Percentiles rank a stretch among this genome's conserved stretches.
These are phyloP conservation scores for Cercophora newfieldiana DNA, from an alignment of 495 filamentous ascomycete genomes.

Conservation along the genomic window DNA sequence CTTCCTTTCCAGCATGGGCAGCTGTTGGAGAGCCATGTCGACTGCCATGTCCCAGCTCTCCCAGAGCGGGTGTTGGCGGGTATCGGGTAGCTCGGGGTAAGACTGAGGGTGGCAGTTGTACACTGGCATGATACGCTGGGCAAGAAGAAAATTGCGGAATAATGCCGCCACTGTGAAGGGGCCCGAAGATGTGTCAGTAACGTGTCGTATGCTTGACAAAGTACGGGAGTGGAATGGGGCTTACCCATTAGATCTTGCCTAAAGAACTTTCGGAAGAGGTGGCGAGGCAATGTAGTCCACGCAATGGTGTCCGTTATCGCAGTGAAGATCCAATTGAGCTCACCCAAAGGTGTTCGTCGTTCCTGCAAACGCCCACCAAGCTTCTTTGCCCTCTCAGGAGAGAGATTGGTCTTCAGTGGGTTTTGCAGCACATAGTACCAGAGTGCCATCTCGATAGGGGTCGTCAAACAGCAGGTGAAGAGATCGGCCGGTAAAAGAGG, in stretches of 20 bases:
- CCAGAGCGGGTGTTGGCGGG: conserved; percentile 92
- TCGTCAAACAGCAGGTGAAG: conserved; percentile 94
- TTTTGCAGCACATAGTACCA: conserved; percentile 94
- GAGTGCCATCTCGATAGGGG: conserved; percentile 93
- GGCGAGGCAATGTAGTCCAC: conserved; percentile 88
- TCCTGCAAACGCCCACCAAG: conserved; percentile 86
- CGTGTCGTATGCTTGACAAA: background rate
- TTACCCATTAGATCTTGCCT: conserved; percentile 88
- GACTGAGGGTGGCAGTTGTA: conserved; percentile 94
- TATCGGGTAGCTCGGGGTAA: conserved; percentile 83
- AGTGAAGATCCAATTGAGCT: conserved; percentile 99
- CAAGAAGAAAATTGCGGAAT: conserved; percentile 93
- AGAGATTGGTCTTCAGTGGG: conserved; percentile 72
- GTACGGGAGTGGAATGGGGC: background rate
- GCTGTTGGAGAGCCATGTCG: conserved; percentile 90
- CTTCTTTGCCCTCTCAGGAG: conserved; percentile 75
- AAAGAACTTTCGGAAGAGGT: conserved; percentile 94
- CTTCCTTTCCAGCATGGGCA: conserved; percentile 74
- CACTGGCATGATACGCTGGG: conserved; percentile 91
- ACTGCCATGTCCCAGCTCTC: conserved; percentile 97
- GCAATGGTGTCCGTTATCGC: conserved; percentile 99
- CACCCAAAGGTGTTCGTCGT: conserved; percentile 89
- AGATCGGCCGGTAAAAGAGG: conserved; percentile 91
- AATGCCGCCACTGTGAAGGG: conserved; percentile 70
- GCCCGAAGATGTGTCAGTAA: background rate